Evolutionary conservation across 108 stramenopile genomes (phyloP).

Genomic region (Fistulifera solaris): DNA sequence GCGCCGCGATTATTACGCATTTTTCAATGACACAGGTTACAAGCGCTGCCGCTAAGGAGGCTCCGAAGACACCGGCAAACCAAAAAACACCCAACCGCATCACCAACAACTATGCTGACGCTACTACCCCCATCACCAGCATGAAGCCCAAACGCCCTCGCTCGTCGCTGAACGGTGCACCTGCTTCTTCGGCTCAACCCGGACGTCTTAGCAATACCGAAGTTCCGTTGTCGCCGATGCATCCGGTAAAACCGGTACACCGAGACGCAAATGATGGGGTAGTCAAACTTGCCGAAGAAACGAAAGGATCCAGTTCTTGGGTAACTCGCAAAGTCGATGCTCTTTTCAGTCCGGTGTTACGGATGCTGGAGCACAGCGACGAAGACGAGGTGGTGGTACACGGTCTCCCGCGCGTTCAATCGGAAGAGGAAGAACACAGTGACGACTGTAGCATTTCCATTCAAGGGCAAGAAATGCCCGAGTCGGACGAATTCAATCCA

Average conservation of each 20-base stretch:
- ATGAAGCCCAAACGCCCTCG: constrained; percentile 10
- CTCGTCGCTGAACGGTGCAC: constrained; percentile 2
- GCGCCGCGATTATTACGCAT: no score
- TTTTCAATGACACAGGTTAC: background rate
- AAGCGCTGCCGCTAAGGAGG: background rate
- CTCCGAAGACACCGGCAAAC: background rate
- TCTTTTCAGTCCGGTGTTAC: constrained; percentile 72
- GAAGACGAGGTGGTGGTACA: constrained; percentile 7
- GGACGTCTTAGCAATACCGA: constrained; percentile 11
- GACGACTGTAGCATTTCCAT: background rate
- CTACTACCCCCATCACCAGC: constrained; percentile 12
- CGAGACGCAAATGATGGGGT: constrained; percentile 14
- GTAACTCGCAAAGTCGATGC: constrained; percentile 47
- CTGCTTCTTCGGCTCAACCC: background rate
- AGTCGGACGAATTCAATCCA: constrained; percentile 90
- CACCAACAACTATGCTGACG: constrained; percentile 7
- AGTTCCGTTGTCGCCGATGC: constrained; percentile 54
- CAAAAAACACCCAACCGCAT: background rate
- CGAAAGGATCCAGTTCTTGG: constrained; percentile 15
- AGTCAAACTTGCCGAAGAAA: constrained; percentile 8
- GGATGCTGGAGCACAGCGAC: constrained; percentile 26
- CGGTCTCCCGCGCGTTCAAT: constrained; percentile 2
- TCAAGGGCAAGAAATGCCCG: constrained; percentile 12
- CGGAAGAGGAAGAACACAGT: background rate
- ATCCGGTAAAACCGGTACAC: constrained; percentile 39